Base-by-base conservation (phyloP, 495 filamentous ascomycete species). In the Aspergillus coremiiformis region DNA sequence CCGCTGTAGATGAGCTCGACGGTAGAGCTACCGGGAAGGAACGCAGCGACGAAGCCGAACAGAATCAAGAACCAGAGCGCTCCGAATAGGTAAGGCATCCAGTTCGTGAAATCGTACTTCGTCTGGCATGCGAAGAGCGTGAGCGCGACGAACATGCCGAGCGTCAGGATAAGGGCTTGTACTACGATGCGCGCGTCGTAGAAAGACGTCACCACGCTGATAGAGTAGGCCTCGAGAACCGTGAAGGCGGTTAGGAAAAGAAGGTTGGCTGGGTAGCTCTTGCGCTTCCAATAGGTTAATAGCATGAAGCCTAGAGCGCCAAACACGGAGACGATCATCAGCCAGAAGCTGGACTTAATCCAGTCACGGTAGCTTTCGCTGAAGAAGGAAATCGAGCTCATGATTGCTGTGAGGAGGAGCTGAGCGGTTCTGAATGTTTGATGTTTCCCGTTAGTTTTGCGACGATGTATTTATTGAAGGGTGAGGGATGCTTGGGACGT, bases 41-140 rank as follows among this genome's bases (percentile, higher is more conserved):
- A 96, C 46, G 77, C 75, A 52, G 83, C 73, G 73, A 96, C 85
- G 72, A 99, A 92, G 39, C 94, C 87, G 67, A 97, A 95, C 27
- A 99, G 70, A 57, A 99, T 78, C 50, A 95, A 67, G 23, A 87
- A 84, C 91, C 91, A 96, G 9, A 99, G 78, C 0, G 72, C 84
- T 48, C 91, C 89, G 63, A 94, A 94, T 9, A 99, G 80, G 64
- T 96, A 97, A 22, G 92, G 92, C 78, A 90, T 89, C 94, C 90
- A 95, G 44, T 78, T 79, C 0, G 90, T 96, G 70, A 99, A 97
- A 76, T 99, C 94, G 67, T 97, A 97, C 65, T 95, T 95, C 45
- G 87, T 89, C 71, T 99, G 93, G 82, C 91, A 94, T 24, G 93
- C 93, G 67, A 97, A 99, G 10, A 93, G 66, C 0, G 91, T 97